These are phyloP conservation scores for Pleurozium schreberi DNA, from an alignment of 225 moss, liverwort and hornwort genomes.

Conservation along the genomic window DNA sequence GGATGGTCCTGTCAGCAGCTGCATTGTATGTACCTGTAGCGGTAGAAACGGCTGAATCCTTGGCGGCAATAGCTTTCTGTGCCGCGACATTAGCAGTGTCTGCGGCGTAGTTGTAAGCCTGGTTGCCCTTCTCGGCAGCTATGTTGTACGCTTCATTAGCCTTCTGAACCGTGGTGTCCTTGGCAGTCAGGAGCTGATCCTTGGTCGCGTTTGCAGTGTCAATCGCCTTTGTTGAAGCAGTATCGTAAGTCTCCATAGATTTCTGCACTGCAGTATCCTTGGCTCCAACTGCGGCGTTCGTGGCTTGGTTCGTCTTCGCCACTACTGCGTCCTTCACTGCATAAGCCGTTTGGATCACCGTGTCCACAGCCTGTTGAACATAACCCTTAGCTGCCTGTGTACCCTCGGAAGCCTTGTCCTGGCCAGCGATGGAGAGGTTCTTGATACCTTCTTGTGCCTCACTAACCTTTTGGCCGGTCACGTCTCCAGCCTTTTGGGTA, in stretches of 20 bases:
- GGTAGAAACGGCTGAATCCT: background rate
- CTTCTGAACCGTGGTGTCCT: slow-evolving; percentile 25
- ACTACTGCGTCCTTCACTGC: slow-evolving; percentile 39
- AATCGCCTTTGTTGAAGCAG: background rate
- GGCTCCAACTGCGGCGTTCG: background rate
- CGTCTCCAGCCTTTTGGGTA: background rate
- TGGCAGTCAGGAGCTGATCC: slow-evolving; percentile 1
- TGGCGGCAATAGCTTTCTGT: slow-evolving; percentile 4
- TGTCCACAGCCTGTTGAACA: slow-evolving; percentile 33
- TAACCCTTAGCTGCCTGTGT: slow-evolving; percentile 18
- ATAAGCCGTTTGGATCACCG: slow-evolving; percentile 31
- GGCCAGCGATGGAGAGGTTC: slow-evolving; percentile 16
- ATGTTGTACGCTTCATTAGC: slow-evolving; percentile 11
- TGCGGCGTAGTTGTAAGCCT: slow-evolving; percentile 5
- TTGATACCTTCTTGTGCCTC: slow-evolving; percentile 28
- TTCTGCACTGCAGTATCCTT: slow-evolving; percentile 23
- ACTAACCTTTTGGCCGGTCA: background rate
- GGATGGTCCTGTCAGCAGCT: background rate
- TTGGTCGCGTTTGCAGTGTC: background rate
- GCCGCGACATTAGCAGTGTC: slow-evolving; percentile 4
- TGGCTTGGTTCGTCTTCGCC: slow-evolving; percentile 20
- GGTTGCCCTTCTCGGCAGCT: background rate
- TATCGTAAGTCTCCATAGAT: slow-evolving; percentile 4
- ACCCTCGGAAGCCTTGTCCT: slow-evolving; percentile 13
- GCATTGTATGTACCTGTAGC: background rate